These are phyloP conservation scores for Dimocarpus longan DNA, from an alignment of 345 rosid genomes.

Conservation along the genomic window DNA sequence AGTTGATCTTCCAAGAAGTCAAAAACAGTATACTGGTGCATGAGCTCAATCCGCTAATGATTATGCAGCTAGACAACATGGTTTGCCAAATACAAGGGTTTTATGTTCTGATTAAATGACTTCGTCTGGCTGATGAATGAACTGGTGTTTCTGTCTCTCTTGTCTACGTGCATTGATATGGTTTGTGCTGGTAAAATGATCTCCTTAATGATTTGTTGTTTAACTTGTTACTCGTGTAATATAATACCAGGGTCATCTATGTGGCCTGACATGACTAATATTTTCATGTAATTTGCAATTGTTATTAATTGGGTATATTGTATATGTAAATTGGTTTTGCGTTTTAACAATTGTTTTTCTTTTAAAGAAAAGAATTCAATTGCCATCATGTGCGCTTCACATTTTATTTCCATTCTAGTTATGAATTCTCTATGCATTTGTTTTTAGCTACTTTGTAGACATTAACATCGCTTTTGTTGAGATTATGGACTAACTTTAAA, in stretches of 20 bases:
- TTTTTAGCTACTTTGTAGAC: background rate
- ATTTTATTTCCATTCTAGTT: background rate
- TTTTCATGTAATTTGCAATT: background rate
- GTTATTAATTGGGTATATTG: background rate
- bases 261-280: background rate
- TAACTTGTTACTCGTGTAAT: background rate
- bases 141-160: background rate
- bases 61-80: background rate
- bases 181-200: background rate
- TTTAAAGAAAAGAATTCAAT: background rate
- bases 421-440: background rate
- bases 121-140: background rate
- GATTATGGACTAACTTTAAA: background rate
- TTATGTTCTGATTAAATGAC: background rate
- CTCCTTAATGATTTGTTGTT: background rate
- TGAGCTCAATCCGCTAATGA: background rate
- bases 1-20: background rate
- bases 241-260: background rate
- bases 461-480: background rate
- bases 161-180: background rate
- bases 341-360: background rate
- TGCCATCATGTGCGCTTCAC: background rate
- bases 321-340: background rate
- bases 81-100: background rate
- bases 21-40: background rate